Evolutionary conservation across 2,329 filamentous ascomycete species (phyloP), one percentile per base, ranked within the genome.

Genomic region (Fusarium sp.): DNA sequence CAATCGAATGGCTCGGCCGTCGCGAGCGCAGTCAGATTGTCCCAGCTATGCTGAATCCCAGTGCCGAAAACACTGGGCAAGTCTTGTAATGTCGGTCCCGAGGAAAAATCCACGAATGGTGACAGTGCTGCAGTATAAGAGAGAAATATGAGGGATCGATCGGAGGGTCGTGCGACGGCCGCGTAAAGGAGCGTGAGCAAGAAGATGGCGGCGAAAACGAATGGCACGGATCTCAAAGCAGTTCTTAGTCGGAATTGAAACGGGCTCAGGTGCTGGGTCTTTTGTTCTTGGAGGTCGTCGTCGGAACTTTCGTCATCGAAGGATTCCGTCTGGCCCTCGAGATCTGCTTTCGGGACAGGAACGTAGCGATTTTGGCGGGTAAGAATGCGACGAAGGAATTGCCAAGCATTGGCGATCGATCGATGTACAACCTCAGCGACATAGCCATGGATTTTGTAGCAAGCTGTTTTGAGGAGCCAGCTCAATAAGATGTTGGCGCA

Each of bases 111-210:
- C 25, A 82, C 75, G 37, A 82, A 79, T 2, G 81, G 81, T 9
- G 82, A 63, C 6, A 82, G 49, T 4, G 74, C 75, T 6, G 79
- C 65, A 1, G 81, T 82, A 79, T 81, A 83, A 0, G 81, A 83
- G 60, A 83, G 75, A 69, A 81, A 83, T 11, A 75, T 74, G 16
- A 83, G 65, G 5, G 81, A 79, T 56, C 74, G 74, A 28, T 81
- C 78, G 18, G 71, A 49, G 1, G 81, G 81, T 15, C 81, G 78
- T 19, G 76, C 53, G 5, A 74, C 19, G 6, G 71, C 64, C 3
- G 74, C 59, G 19, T 80, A 38, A 13, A 76, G 28, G 40, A 79
- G 76, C 16, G 69, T 71, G 2, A 77, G 23, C n/a, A 73, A 32
- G n/a, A 53, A 21, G n/a, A 38, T 19, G 3, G 62, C 37, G 8